These are phyloP conservation scores for Geranomyces michiganensis DNA, from an alignment of 192 early-diverging fungal species.

Conservation along the genomic window DNA sequence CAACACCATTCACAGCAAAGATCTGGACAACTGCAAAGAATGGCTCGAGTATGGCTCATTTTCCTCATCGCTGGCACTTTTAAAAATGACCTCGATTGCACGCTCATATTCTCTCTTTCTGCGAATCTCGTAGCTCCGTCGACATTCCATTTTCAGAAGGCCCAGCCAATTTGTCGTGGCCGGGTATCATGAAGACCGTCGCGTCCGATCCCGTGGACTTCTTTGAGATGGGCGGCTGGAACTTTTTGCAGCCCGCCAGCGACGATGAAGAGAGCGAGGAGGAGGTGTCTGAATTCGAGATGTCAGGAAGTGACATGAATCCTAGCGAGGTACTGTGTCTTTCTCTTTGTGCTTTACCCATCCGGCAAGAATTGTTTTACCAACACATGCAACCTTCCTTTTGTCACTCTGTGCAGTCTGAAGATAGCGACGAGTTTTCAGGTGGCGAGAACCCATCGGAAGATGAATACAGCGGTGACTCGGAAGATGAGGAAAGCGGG, in stretches of 20 bases:
- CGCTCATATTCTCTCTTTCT: neutral
- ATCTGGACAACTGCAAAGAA: slow-evolving; percentile 93
- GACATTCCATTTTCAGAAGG: slow-evolving; percentile 94
- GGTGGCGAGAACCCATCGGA: slow-evolving; percentile 33
- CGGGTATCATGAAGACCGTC: slow-evolving; percentile 97
- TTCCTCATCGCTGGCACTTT: neutral
- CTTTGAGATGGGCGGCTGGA: slow-evolving; percentile 90
- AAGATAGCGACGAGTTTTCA: slow-evolving; percentile 32
- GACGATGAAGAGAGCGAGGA: slow-evolving; percentile 50
- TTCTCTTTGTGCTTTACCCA: too few relatives aligned
- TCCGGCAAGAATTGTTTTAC: too few relatives aligned
- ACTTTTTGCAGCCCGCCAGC: slow-evolving; percentile 74
- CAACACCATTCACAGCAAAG: slow-evolving; percentile 90
- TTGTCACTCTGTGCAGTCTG: neutral
- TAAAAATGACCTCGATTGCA: neutral
- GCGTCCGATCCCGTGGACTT: slow-evolving; percentile 90
- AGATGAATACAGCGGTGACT: slow-evolving; percentile 32
- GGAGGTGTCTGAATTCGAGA: slow-evolving; percentile 45
- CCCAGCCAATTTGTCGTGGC: slow-evolving; percentile 92
- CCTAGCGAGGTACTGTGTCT: slow-evolving; percentile 12
- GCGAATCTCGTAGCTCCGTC: slow-evolving; percentile 47
- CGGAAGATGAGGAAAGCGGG: slow-evolving; percentile 49
- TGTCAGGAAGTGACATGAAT: slow-evolving; percentile 27
- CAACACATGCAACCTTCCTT: too few relatives aligned
- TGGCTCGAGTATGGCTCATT: slow-evolving; percentile 79